These are phyloP conservation scores for Pythium scleroteichum DNA, from an alignment of 352 stramenopile species.

Conservation along the genomic window DNA sequence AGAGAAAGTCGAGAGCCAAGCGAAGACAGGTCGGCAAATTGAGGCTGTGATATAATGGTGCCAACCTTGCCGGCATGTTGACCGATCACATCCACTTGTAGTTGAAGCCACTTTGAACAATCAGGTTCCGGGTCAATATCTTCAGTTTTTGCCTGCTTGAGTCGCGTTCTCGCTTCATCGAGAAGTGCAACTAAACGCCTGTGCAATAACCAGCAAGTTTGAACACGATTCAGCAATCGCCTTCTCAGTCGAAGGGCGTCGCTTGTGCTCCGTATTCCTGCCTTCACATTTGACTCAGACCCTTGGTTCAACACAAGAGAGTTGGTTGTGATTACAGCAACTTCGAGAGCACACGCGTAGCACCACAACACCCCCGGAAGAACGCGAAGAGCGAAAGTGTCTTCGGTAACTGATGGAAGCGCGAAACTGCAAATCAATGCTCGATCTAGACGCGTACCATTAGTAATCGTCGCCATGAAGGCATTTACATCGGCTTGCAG, in stretches of 20 bases:
- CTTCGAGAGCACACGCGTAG: constrained; percentile 23
- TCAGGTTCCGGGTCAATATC: neutral
- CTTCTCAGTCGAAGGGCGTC: constrained; percentile 13
- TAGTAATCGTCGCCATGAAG: neutral
- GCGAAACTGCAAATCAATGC: constrained; percentile 56
- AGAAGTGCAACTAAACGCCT: constrained; percentile 44
- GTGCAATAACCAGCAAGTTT: constrained; percentile 47
- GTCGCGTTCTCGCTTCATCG: constrained; percentile 27
- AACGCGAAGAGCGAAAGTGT: constrained; percentile 2
- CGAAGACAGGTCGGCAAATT: neutral
- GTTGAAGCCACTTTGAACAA: constrained; percentile 13
- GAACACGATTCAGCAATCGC: constrained; percentile 32
- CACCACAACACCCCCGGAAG: constrained; percentile 22
- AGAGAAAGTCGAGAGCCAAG: constrained; percentile 28
- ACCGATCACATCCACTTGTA: constrained; percentile 18
- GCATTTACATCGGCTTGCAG: constrained; percentile 5
- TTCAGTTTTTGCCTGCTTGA: constrained; percentile 5
- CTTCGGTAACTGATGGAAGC: constrained; percentile 28
- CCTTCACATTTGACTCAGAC: neutral
- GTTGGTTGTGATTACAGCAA: constrained; percentile 19
- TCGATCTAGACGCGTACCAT: constrained; percentile 21
- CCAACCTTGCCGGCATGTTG: too few species aligned
- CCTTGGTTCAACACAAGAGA: constrained; percentile 7
- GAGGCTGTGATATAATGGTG: too few species aligned
- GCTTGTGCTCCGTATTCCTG: neutral